These are phyloP conservation scores for Diplocarpon mali DNA, from an alignment of 2,329 filamentous ascomycete genomes.

Conservation along the genomic window DNA sequence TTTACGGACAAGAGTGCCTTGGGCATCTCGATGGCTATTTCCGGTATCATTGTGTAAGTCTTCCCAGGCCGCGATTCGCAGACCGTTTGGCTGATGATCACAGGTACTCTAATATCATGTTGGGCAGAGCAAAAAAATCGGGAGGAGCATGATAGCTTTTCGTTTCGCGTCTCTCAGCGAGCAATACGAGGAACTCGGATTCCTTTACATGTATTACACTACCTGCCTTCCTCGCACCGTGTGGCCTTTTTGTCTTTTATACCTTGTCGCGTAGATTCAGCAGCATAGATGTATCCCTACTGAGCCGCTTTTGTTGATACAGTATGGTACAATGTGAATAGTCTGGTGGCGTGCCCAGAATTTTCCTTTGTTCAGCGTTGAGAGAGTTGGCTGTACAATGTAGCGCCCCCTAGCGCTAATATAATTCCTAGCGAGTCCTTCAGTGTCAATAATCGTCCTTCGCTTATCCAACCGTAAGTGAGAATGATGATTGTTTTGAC, in stretches of 20 bases:
- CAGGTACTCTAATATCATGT: slow-evolving; percentile 22
- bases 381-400: slow-evolving; percentile 33
- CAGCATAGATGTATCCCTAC: background rate
- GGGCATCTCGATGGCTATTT: slow-evolving; percentile 20
- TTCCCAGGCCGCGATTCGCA: background rate
- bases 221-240: background rate
- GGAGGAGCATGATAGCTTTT: background rate
- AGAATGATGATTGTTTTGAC: slow-evolving; percentile 36
- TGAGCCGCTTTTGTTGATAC: background rate
- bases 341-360: background rate
- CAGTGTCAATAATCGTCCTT: slow-evolving; percentile 31
- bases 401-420: slow-evolving; percentile 34
- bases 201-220: background rate
- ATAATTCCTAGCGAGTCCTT: slow-evolving; percentile 33
- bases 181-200: background rate
- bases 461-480: slow-evolving; percentile 35
- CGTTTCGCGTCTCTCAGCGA: background rate
- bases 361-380: slow-evolving; percentile 12
- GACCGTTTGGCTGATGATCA: background rate
- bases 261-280: background rate
- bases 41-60: slow-evolving; percentile 20
- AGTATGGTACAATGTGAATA: background rate
- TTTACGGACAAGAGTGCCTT: slow-evolving; percentile 17
- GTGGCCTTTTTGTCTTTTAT: background rate
- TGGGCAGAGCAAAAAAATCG: slow-evolving; percentile 13